These are phyloP conservation scores for Sporobolomyces roseus DNA, from an alignment of 768 basidiomycete species.

Conservation along the genomic window DNA sequence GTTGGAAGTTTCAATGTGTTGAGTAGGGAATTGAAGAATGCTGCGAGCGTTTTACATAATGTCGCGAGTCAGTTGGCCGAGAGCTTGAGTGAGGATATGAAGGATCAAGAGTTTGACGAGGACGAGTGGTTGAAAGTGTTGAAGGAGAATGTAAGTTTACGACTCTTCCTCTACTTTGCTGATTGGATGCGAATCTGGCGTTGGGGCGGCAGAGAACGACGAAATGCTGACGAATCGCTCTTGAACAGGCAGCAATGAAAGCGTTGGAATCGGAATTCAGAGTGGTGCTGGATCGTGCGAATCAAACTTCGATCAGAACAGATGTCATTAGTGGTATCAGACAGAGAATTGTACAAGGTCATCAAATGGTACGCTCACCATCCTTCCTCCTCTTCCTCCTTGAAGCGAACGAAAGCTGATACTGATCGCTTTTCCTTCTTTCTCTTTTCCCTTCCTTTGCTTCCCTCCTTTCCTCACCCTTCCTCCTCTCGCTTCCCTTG, in stretches of 20 bases:
- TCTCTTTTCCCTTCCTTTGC: conserved; percentile 1
- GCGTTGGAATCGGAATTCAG: conserved; percentile 66
- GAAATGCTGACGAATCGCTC: not conserved
- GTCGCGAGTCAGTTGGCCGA: conserved; percentile 40
- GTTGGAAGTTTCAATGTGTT: not conserved
- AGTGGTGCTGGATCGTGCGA: conserved; percentile 63
- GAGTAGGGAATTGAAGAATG: not conserved
- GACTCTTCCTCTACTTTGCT: no score
- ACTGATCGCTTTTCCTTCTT: no score
- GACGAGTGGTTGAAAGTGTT: not conserved
- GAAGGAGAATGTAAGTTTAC: conserved; percentile 12
- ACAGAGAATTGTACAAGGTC: conserved; percentile 58
- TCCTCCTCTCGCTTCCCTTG: not conserved
- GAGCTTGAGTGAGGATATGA: conserved; percentile 9
- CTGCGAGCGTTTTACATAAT: conserved; percentile 21
- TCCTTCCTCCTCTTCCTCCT: not conserved
- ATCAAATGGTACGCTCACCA: conserved; percentile 57
- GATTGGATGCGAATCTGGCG: no score
- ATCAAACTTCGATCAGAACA: conserved; percentile 61
- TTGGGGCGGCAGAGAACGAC: not conserved
- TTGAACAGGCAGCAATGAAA: conserved; percentile 8
- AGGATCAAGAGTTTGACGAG: conserved; percentile 16
- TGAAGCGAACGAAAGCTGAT: conserved; percentile 19
- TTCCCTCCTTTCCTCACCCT: conserved; percentile 1
- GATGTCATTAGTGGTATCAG: conserved; percentile 58